A percentile compares a stretch with the other conserved stretches of the same genome.
These are phyloP conservation scores for Rhizopogon vinicolor DNA, from an alignment of 768 basidiomycete species.

Conservation along the genomic window DNA sequence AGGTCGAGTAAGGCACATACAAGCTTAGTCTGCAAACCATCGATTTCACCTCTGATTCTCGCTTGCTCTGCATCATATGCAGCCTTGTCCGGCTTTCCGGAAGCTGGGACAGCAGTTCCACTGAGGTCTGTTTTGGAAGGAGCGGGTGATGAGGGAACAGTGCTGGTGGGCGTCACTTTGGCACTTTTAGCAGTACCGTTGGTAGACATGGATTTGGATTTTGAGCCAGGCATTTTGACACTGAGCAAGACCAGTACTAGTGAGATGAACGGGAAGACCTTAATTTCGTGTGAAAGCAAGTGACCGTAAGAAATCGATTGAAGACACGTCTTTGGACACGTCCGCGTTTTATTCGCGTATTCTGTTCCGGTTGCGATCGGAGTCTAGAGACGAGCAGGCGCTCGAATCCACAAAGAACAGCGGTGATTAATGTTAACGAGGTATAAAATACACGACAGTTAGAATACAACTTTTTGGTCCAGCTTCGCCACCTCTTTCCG, in stretches of 20 bases:
- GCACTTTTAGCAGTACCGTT: constrained; percentile 38
- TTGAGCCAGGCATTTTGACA: constrained; percentile 35
- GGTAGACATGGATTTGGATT: constrained; percentile 48
- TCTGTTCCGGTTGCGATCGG: neutral
- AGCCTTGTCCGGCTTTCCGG: constrained; percentile 80
- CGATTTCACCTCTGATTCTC: constrained; percentile 78
- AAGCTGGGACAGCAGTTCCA: constrained; percentile 20
- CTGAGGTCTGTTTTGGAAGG: constrained; percentile 13
- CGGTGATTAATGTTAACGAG: constrained; percentile 1
- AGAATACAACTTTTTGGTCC: constrained; percentile 67
- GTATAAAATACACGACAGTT: constrained; percentile 13
- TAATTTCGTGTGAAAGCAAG: constrained; percentile 5
- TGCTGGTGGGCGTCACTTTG: constrained; percentile 20
- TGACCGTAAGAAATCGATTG: too few relatives aligned
- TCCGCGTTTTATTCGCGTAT: neutral
- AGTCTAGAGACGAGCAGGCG: too few relatives aligned
- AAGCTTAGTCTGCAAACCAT: constrained; percentile 70
- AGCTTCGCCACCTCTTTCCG: constrained; percentile 80
- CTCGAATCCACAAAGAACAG: neutral
- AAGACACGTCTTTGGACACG: neutral
- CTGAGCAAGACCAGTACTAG: constrained; percentile 1
- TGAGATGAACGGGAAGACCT: constrained; percentile 16
- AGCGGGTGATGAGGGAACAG: constrained; percentile 22
- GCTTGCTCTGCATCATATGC: constrained; percentile 85
- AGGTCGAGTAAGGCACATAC: constrained; percentile 40